phyloP scores from a whole-genome alignment of 2,329 filamentous ascomycete genomes.

The Ambrosiella beaveri region DNA sequence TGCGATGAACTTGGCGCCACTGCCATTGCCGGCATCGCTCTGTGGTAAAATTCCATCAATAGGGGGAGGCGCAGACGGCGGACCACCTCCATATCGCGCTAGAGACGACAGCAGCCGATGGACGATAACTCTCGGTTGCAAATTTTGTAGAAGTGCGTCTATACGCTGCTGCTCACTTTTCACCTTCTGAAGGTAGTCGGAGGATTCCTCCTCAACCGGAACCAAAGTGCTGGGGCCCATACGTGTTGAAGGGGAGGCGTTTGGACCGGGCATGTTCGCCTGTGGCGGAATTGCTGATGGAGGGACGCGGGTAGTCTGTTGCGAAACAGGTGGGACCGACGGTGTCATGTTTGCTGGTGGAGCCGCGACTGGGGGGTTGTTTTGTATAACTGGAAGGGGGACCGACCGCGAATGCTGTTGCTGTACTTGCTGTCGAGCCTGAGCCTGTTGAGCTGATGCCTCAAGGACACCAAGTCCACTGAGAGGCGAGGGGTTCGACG shows the following conservation, averaged over 20 bases:
- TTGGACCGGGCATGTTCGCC: too few species aligned
- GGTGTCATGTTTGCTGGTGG: too few species aligned
- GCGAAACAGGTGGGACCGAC: too few species aligned
- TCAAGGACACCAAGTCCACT: background rate
- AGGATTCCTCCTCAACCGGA: too few species aligned
- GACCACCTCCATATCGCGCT: slow-evolving; percentile 45
- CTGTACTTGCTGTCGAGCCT: background rate
- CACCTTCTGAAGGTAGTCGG: too few species aligned
- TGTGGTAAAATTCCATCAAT: slow-evolving; percentile 34
- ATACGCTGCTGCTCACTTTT: slow-evolving; percentile 22
- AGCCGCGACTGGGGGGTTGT: too few species aligned
- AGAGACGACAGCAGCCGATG: slow-evolving; percentile 46
- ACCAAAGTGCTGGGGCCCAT: too few species aligned
- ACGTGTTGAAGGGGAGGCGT: too few species aligned
- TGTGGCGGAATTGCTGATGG: too few species aligned
- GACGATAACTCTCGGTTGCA: slow-evolving; percentile 39
- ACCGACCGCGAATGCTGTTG: background rate
- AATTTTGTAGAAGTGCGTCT: slow-evolving; percentile 35
- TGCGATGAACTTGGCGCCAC: slow-evolving; percentile 39
- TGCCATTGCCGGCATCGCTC: slow-evolving; percentile 38
- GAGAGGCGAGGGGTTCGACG: background rate
- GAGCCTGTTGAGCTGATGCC: background rate
- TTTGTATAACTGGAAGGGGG: too few species aligned
- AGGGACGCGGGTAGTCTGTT: too few species aligned
- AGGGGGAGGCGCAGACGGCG: slow-evolving; percentile 35